Evolutionary conservation across 768 basidiomycete species (phyloP).

Genomic region (Phallus indusiatus): DNA sequence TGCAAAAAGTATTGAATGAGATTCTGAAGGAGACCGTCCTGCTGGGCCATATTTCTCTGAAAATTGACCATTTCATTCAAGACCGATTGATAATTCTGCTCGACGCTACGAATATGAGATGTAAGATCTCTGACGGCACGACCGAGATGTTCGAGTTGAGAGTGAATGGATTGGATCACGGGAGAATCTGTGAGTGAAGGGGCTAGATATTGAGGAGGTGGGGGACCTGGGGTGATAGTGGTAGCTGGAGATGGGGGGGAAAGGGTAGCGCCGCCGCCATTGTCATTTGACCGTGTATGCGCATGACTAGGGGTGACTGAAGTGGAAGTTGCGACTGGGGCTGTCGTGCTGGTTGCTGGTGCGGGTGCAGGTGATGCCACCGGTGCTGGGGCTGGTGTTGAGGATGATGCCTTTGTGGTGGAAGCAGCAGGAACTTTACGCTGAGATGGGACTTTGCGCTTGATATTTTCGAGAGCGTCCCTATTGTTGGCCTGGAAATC

Average conservation of each 20-base stretch:
- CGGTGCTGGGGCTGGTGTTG: not conserved
- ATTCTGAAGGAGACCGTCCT: constrained; percentile 76
- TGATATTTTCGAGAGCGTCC: constrained; percentile 49
- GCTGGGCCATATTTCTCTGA: constrained; percentile 69
- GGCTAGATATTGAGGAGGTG: constrained; percentile 15
- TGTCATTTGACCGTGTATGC: not conserved
- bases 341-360: not conserved
- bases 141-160: constrained; percentile 38
- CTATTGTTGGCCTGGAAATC: constrained; percentile 48
- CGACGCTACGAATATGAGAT: constrained; percentile 45
- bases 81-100: constrained; percentile 57
- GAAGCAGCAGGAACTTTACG: constrained; percentile 14
- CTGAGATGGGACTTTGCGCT: constrained; percentile 24
- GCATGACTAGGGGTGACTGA: not conserved
- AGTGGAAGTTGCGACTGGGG: not conserved
- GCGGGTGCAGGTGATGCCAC: not conserved
- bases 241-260: constrained; percentile 21
- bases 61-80: constrained; percentile 65
- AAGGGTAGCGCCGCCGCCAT: not conserved
- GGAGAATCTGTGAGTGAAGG: constrained; percentile 17
- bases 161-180: constrained; percentile 27
- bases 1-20: constrained; percentile 75
- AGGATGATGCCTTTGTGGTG: not conserved
- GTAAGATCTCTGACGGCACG: constrained; percentile 43
- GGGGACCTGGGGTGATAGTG: constrained; percentile 2